phyloP scores from a whole-genome alignment of 129 eudicot species.

The Helianthus tuberosus region DNA sequence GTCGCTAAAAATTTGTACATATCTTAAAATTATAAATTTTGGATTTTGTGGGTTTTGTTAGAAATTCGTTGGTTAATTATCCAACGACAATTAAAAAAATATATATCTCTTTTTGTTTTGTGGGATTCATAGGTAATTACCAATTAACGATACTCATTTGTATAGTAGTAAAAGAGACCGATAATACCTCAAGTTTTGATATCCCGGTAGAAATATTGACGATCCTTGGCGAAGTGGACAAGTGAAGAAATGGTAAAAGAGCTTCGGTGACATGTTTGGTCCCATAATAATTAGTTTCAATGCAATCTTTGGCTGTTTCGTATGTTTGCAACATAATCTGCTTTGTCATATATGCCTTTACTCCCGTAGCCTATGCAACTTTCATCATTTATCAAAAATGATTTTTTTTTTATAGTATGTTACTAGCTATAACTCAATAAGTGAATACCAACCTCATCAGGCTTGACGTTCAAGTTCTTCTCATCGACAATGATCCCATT shows the following conservation, averaged over 20 bases:
- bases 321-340: conserved; percentile 32
- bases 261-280: conserved; percentile 31
- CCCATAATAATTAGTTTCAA: conserved; percentile 29
- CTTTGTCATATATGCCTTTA: conserved; percentile 22
- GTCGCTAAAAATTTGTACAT: too few relatives aligned
- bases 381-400: background rate
- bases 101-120: too few relatives aligned
- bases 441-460: conserved; percentile 18
- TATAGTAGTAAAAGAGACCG: background rate
- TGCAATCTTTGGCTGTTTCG: conserved; percentile 37
- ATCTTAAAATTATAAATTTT: too few relatives aligned
- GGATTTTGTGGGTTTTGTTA: too few relatives aligned
- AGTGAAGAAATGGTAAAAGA: conserved; percentile 20
- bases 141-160: too few relatives aligned
- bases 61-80: too few relatives aligned
- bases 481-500: conserved; percentile 28
- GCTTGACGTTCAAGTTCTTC: conserved; percentile 18
- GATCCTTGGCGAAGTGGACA: conserved; percentile 30
- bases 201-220: conserved; percentile 25
- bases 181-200: conserved; percentile 27
- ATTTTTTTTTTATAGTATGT: background rate
- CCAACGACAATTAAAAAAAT: too few relatives aligned
- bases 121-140: too few relatives aligned
- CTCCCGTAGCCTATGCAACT: conserved; percentile 15
- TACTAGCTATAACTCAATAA: background rate